Evolutionary conservation across 164 flowering plant species (phyloP).

Genomic region (Warburgia ugandensis): DNA sequence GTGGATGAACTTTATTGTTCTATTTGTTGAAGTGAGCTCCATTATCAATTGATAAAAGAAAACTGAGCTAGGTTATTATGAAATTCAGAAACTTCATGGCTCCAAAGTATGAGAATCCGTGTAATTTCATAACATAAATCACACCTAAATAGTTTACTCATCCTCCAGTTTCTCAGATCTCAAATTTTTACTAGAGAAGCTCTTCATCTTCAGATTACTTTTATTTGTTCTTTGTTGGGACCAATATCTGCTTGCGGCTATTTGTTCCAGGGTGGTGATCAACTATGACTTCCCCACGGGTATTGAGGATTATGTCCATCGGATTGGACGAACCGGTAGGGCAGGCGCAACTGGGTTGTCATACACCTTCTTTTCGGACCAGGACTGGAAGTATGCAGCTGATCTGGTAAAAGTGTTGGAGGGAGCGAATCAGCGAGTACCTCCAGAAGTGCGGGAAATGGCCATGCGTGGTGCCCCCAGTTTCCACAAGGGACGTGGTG

Average conservation of each 20-base stretch:
- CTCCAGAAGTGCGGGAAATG: slow-evolving; percentile 66
- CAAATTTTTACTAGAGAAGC: too few relatives aligned
- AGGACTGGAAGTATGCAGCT: slow-evolving; percentile 67
- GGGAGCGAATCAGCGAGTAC: slow-evolving; percentile 78
- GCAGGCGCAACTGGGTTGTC: slow-evolving; percentile 91
- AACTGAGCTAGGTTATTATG: too few relatives aligned
- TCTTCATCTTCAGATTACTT: too few relatives aligned
- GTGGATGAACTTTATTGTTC: too few relatives aligned
- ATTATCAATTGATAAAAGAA: too few relatives aligned
- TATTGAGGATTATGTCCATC: slow-evolving; percentile 86
- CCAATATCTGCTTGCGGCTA: background rate
- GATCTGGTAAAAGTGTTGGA: slow-evolving; percentile 80
- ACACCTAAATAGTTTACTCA: too few relatives aligned
- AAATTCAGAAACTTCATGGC: too few relatives aligned
- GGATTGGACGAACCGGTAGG: slow-evolving; percentile 93
- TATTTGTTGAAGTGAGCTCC: too few relatives aligned
- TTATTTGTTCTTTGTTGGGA: background rate
- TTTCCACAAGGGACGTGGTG: slow-evolving; percentile 47
- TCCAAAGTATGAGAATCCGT: too few relatives aligned
- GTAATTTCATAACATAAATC: too few relatives aligned
- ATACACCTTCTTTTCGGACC: slow-evolving; percentile 73
- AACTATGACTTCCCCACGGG: slow-evolving; percentile 94
- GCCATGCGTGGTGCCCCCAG: slow-evolving; percentile 50
- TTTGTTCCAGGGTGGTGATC: slow-evolving; percentile 62
- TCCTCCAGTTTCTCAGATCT: too few relatives aligned